Evolutionary conservation across 1,284 basidiomycete genomes (phyloP).

Genomic region (Ganoderma resinaceum): DNA sequence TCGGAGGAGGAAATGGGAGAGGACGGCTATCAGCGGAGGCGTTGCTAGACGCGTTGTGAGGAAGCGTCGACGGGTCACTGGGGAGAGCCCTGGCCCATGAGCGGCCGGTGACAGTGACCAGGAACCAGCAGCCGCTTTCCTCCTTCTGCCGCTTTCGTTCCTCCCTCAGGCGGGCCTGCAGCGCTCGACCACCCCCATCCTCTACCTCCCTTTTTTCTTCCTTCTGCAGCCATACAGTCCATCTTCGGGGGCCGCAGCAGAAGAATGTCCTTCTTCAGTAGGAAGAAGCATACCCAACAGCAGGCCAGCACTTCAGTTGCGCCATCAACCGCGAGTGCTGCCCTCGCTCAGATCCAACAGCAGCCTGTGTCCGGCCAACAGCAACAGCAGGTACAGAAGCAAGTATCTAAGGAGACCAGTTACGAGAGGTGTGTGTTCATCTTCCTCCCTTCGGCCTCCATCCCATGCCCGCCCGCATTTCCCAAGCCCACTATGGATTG

Average conservation of each 20-base stretch:
- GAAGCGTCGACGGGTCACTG: slow-evolving; percentile 10
- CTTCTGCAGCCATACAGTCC: slow-evolving; percentile 59
- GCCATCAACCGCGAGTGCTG: slow-evolving; percentile 65
- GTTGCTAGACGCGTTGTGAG: slow-evolving; percentile 32
- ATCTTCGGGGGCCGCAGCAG: slow-evolving; percentile 60
- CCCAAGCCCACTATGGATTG: slow-evolving; percentile 25
- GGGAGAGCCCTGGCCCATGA: slow-evolving; percentile 3
- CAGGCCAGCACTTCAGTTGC: slow-evolving; percentile 53
- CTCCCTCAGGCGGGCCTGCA: slow-evolving; percentile 39
- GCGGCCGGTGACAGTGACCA: slow-evolving; percentile 2
- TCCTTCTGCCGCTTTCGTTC: slow-evolving; percentile 31
- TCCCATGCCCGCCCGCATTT: slow-evolving; percentile 17
- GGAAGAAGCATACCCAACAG: slow-evolving; percentile 71
- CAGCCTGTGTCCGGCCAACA: slow-evolving; percentile 31
- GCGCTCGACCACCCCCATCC: slow-evolving; percentile 27
- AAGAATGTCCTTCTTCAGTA: slow-evolving; percentile 90
- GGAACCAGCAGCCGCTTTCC: slow-evolving; percentile 22
- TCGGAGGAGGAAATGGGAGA: slow-evolving; percentile 5
- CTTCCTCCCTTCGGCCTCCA: slow-evolving; percentile 13
- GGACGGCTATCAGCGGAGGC: slow-evolving; percentile 36
- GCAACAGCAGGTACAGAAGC: slow-evolving; percentile 41
- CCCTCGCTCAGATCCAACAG: slow-evolving; percentile 54
- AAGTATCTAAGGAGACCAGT: slow-evolving; percentile 40
- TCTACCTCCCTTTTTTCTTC: slow-evolving; percentile 20
- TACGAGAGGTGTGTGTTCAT: slow-evolving; percentile 40